Base-by-base conservation (phyloP, 257 asterid species). In the Plectranthus barbatus region DNA sequence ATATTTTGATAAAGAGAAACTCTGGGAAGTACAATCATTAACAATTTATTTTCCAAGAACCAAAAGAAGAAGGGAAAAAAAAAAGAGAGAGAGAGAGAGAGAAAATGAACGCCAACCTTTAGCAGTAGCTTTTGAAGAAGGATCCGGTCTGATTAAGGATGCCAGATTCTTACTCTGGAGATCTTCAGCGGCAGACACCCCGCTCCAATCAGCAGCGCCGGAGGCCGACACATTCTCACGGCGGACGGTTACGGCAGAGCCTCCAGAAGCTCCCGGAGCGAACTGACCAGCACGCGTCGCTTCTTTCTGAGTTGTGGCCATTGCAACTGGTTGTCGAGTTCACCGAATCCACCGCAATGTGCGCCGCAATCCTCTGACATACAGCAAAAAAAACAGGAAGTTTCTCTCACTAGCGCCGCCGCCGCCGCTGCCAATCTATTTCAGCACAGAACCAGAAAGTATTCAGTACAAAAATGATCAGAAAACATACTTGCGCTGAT, bases 231-330 rank as follows among this genome's bases (percentile, higher is more conserved):
- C 66, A 17, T 69, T 67, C 69, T 76, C 68, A 57, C 74, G 74
- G 60, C 65, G 75, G 66, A 74, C 72, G 64, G 18, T 63, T 21
- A 37, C 67, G 59, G 67, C 52, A 10, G 76, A 48, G 63, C 29
- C 58, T 41, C 53, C 52, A 56, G 71, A 56, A 19, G 69, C 40
- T 56, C 70, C 56, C 14, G 73, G 62, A 53, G 64, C 65, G 31
- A 64, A 66, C 52, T 47, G 53, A 47, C 21, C 65, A 49, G 74
- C 31, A 60, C 63, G 66, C 88, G 91, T 74, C 88, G 85, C 69
- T 64, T 79, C 80, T 77, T 84, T 60, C 91, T 69, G 24, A 84
- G 80, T 66, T 81, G 91, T 59, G 88, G 91, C 91, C 91, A 84
- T 84, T 84, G 84, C 51, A 77, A 71, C 58, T 77, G 91, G 62